These are phyloP conservation scores for Cordyceps cicadae DNA, from an alignment of 2,329 filamentous ascomycete species.

Conservation along the genomic window DNA sequence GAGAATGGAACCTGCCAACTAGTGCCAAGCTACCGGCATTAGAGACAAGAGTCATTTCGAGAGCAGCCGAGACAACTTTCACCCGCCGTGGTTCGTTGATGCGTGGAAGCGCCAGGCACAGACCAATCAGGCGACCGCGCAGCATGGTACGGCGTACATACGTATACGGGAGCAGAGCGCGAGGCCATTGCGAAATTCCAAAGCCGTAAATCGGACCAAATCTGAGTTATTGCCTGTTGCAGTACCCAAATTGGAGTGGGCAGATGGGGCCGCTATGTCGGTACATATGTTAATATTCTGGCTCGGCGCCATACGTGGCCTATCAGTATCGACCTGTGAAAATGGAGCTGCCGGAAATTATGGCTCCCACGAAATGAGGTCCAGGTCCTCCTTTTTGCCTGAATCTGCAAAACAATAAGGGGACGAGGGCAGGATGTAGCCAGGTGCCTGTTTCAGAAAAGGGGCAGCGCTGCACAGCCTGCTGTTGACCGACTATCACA, in stretches of 20 bases:
- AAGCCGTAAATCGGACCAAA: conserved; percentile 8
- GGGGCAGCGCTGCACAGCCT: background rate
- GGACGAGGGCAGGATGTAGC: background rate
- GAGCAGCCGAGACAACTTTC: background rate
- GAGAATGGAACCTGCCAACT: background rate
- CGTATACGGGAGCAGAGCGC: background rate
- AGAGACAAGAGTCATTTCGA: background rate
- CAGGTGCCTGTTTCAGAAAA: conserved; percentile 5
- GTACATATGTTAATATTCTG: background rate
- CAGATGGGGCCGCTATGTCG: background rate
- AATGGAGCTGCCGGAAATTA: conserved; percentile 4
- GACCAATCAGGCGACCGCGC: background rate
- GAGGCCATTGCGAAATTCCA: conserved; percentile 1
- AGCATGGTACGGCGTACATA: background rate
- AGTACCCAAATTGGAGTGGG: conserved; percentile 3
- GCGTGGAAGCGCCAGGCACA: background rate
- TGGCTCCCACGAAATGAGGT: conserved; percentile 2
- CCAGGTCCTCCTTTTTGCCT: background rate
- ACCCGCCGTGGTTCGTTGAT: background rate
- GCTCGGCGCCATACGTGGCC: background rate
- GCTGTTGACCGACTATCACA: background rate
- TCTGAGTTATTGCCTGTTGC: conserved; percentile 1
- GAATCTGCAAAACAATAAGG: background rate
- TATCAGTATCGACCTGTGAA: background rate
- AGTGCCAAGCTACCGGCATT: background rate